phyloP scores from a whole-genome alignment of 2,329 filamentous ascomycete genomes.

The Colletotrichum filicis region DNA sequence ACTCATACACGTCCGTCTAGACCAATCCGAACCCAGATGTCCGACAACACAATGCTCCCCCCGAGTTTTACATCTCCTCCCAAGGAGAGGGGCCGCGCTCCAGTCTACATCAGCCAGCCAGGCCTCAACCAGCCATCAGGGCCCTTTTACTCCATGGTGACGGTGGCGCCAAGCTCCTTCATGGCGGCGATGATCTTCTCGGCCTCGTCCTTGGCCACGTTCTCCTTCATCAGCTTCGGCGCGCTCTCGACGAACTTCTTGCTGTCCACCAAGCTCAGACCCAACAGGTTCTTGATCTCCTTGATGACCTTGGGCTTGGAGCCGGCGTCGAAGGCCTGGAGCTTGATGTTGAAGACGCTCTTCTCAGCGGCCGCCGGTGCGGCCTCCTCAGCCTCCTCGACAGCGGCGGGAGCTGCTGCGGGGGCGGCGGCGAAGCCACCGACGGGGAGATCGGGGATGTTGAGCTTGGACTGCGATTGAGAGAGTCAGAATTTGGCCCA shows the following conservation, averaged over 20 bases:
- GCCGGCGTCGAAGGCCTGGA: slow-evolving; percentile 86
- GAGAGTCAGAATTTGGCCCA: slow-evolving; percentile 18
- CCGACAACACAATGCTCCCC: slow-evolving; percentile 25
- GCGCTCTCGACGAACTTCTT: slow-evolving; percentile 99
- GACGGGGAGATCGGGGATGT: slow-evolving; percentile 97
- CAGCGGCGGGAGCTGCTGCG: slow-evolving; percentile 63
- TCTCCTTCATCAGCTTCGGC: slow-evolving; percentile 99
- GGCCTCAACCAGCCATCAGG: neutral
- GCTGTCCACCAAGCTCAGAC: slow-evolving; percentile 95
- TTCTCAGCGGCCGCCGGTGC: slow-evolving; percentile 93
- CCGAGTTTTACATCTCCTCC: slow-evolving; percentile 12
- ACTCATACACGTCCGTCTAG: slow-evolving; percentile 38
- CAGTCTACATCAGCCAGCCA: slow-evolving; percentile 7
- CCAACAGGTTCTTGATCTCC: slow-evolving; percentile 97
- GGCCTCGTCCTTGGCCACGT: slow-evolving; percentile 97
- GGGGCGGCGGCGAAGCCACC: slow-evolving; percentile 84
- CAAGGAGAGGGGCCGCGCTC: slow-evolving; percentile 7
- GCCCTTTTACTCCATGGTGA: slow-evolving; percentile 82
- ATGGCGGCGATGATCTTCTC: slow-evolving; percentile 97
- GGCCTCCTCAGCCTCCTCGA: slow-evolving; percentile 86
- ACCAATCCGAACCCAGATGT: slow-evolving; percentile 31
- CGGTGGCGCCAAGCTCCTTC: slow-evolving; percentile 92
- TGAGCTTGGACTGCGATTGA: slow-evolving; percentile 79
- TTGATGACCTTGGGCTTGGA: slow-evolving; percentile 99
- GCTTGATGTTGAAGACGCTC: slow-evolving; percentile 96